Conservation (phyloP, 768 basidiomycete genomes). For the Multifurca ochricompacta region DNA sequence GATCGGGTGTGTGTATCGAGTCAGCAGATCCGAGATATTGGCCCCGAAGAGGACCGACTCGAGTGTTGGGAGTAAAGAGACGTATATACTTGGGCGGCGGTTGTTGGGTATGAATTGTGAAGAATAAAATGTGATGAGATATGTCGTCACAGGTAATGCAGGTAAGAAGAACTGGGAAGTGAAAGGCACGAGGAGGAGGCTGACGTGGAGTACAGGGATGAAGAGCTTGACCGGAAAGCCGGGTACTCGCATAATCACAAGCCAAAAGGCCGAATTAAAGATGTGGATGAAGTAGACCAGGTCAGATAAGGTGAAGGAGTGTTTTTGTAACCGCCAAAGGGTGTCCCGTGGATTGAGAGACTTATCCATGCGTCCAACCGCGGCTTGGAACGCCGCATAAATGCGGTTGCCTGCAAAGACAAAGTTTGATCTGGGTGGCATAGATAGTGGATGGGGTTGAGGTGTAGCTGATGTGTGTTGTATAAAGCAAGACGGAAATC, state of each 20-base stretch:
- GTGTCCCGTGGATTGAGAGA: constrained; percentile 67
- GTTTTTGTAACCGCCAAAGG: constrained; percentile 46
- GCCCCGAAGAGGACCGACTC: constrained; percentile 95
- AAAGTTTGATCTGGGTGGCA: constrained; percentile 7
- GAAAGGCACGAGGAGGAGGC: constrained; percentile 70
- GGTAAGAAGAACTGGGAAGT: constrained; percentile 89
- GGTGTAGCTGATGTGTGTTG: not conserved
- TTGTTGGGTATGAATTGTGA: constrained; percentile 75
- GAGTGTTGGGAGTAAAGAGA: constrained; percentile 88
- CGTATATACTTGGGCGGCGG: constrained; percentile 78
- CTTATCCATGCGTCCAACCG: constrained; percentile 63
- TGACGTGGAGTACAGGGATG: constrained; percentile 64
- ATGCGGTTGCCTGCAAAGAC: constrained; percentile 18
- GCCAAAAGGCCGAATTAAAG: constrained; percentile 58
- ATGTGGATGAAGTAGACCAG: constrained; percentile 58
- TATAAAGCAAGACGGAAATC: not conserved
- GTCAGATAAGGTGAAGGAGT: constrained; percentile 52
- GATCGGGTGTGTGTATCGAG: constrained; percentile 85
- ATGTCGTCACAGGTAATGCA: constrained; percentile 78
- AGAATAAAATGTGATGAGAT: constrained; percentile 81
- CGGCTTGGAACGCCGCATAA: constrained; percentile 46
- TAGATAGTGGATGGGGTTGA: constrained; percentile 2
- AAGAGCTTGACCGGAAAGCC: constrained; percentile 65
- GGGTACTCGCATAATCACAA: constrained; percentile 62
- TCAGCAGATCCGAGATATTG: constrained; percentile 95